Base-by-base conservation (phyloP, 2,329 filamentous ascomycete species). In the Penicillium sp. region DNA sequence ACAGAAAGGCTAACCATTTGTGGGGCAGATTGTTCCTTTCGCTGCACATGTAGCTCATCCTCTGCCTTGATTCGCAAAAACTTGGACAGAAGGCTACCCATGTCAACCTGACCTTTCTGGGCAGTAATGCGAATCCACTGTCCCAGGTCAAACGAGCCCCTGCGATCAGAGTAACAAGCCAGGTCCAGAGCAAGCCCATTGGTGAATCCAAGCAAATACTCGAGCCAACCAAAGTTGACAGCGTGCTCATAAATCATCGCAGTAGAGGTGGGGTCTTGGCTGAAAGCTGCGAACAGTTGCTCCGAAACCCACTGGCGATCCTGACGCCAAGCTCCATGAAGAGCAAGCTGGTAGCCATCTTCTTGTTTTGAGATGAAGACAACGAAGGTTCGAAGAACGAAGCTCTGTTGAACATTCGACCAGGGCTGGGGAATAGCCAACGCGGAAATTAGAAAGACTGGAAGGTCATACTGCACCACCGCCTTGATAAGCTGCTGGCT, bases 301-400 rank as follows among this genome's bases (percentile, higher is more conserved):
- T 88, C 85, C 10, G 88, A 88, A 16, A 98, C 90, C 89, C 92
- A 98, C 21, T 88, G 84, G 63, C 88, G 90, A 70, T 98, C 91
- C 70, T 95, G 92, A 64, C 89, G 88, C 93, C 93, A 98, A 6
- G 96, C 79, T 57, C 91, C 93, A 70, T 96, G 89, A 56, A 99
- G 84, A 14, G 96, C 93, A 61, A 97, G 96, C 63, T 93, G 88
- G 71, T 91, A 90, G 54, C 93, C 86, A 5, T 87, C 83, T 11
- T 91, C 86, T 55, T 87, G 84, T 73, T 93, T 93, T 68, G 87
- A 84, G 27, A 97, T 81, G 70, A 96, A 97, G 11, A 90, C 89
- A 51, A 90, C 87, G 66, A 97, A 93, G 22, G 80, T 74, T 53
- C 77, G 73, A 57, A 79, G 65, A 31, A 83, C 74, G 46, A 82